Conservation (phyloP, 371 early-diverging fungal genomes). For the Rhizomucor pusillus region DNA sequence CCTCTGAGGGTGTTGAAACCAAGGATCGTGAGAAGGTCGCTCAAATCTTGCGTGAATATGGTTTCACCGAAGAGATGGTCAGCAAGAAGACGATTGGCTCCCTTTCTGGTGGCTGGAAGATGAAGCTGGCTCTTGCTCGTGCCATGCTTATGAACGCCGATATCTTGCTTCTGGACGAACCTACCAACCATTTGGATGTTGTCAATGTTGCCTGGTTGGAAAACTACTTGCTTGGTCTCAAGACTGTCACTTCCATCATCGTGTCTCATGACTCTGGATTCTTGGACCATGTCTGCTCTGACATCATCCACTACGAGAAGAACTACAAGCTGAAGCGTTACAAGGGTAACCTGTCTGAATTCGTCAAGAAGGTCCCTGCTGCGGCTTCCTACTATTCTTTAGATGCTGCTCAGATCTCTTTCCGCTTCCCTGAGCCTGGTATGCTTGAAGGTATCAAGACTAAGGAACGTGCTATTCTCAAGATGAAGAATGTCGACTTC, state of each 20-base stretch:
- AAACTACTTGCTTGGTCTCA: conserved; percentile 68
- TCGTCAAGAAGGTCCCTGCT: conserved; percentile 75
- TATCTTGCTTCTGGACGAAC: conserved; percentile 86
- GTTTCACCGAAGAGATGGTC: conserved; percentile 69
- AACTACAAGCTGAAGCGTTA: conserved; percentile 74
- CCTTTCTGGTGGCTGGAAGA: conserved; percentile 90
- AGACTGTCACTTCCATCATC: conserved; percentile 75
- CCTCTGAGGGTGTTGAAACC: conserved; percentile 53
- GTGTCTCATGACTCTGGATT: conserved; percentile 90
- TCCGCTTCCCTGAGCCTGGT: conserved; percentile 71
- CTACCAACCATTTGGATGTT: conserved; percentile 90
- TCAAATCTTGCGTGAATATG: conserved; percentile 59
- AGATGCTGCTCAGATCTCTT: conserved; percentile 52
- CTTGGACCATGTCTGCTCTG: conserved; percentile 80
- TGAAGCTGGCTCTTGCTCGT: conserved; percentile 82
- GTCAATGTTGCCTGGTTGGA: conserved; percentile 81
- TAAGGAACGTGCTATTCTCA: conserved; percentile 67
- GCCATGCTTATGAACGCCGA: conserved; percentile 84
- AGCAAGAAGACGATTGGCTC: conserved; percentile 61
- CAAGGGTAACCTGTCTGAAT: conserved; percentile 80
- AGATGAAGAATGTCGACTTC: conserved; percentile 63
- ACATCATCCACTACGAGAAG: conserved; percentile 78
- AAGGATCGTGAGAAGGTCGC: conserved; percentile 52
- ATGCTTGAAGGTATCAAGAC: conserved; percentile 73
- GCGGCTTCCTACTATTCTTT: conserved; percentile 75